Percentiles rank a stretch among this genome's conserved stretches.
Conservation (phyloP, 148 eudicot species). For the Polygonum maritimum region DNA sequence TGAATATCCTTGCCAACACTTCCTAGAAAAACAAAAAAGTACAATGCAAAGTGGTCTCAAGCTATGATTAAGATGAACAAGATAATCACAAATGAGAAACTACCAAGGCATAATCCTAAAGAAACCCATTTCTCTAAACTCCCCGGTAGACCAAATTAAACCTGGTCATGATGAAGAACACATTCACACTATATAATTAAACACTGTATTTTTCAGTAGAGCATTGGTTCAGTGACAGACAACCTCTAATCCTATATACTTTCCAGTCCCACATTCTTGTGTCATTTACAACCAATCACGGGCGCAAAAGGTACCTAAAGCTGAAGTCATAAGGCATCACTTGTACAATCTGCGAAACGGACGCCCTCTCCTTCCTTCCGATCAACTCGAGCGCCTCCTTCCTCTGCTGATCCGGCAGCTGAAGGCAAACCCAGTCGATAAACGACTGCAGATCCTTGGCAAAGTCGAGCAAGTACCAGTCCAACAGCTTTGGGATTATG, state of each 20-base stretch:
- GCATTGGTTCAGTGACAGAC: neutral
- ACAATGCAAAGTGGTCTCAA: too few species aligned
- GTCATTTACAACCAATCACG: slow-evolving; percentile 15
- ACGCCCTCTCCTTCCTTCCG: slow-evolving; percentile 26
- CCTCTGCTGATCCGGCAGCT: slow-evolving; percentile 57
- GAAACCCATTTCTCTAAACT: neutral
- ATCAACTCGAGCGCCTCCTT: slow-evolving; percentile 40
- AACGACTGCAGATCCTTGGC: slow-evolving; percentile 68
- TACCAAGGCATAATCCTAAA: neutral
- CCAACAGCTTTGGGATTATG: slow-evolving; percentile 67
- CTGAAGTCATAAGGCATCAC: slow-evolving; percentile 72
- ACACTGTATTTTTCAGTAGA: neutral
- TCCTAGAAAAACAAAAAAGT: too few species aligned
- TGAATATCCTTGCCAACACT: too few species aligned
- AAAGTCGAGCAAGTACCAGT: slow-evolving; percentile 83
- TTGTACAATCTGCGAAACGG: slow-evolving; percentile 41
- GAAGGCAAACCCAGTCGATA: slow-evolving; percentile 86
- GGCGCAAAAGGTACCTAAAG: slow-evolving; percentile 73
- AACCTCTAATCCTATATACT: neutral
- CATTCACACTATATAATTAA: neutral
- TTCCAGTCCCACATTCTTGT: neutral
- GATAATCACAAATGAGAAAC: neutral
- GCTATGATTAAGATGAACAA: too few species aligned
- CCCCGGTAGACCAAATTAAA: neutral
- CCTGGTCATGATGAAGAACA: neutral